These are phyloP conservation scores for Globisporangium apiculatum DNA, from an alignment of 352 stramenopile genomes.

Conservation along the genomic window DNA sequence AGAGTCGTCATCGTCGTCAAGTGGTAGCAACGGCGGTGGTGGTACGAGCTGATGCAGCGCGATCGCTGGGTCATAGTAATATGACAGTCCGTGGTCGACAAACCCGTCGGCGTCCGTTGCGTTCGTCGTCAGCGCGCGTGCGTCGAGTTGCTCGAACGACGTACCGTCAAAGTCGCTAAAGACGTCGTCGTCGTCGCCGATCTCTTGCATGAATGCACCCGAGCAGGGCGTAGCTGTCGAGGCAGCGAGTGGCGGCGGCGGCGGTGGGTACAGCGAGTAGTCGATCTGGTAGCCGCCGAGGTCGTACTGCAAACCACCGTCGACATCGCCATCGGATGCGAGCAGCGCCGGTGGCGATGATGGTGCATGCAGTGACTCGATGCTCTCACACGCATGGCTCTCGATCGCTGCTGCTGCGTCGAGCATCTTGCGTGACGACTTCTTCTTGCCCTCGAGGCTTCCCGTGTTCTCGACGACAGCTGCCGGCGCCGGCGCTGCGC, in stretches of 20 bases:
- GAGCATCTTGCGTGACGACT: slow-evolving; percentile 9
- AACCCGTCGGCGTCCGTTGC: slow-evolving; percentile 21
- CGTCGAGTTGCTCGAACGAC: slow-evolving; percentile 17
- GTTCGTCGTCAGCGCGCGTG: slow-evolving; percentile 9
- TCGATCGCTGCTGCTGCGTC: slow-evolving; percentile 3
- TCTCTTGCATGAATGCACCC: slow-evolving; percentile 62
- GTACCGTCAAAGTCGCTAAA: slow-evolving; percentile 9
- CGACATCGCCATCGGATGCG: too few relatives aligned
- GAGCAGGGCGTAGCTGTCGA: background rate
- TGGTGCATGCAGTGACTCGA: background rate
- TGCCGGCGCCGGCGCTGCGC: slow-evolving; percentile 5
- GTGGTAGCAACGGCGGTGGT: slow-evolving; percentile 18
- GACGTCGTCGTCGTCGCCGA: slow-evolving; percentile 37
- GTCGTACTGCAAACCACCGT: background rate
- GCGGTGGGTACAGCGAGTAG: slow-evolving; percentile 2
- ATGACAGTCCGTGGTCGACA: slow-evolving; percentile 44
- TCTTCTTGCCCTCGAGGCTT: slow-evolving; percentile 12
- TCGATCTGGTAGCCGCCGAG: background rate
- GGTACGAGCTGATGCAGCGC: slow-evolving; percentile 6
- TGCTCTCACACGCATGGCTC: background rate
- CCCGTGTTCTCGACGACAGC: background rate
- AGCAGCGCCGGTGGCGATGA: background rate
- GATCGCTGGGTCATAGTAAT: slow-evolving; percentile 39
- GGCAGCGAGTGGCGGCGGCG: slow-evolving; percentile 10
- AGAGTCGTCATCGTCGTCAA: background rate